Base-by-base conservation (phyloP, 139 green algal species). In the Coelastrella sp. region DNA sequence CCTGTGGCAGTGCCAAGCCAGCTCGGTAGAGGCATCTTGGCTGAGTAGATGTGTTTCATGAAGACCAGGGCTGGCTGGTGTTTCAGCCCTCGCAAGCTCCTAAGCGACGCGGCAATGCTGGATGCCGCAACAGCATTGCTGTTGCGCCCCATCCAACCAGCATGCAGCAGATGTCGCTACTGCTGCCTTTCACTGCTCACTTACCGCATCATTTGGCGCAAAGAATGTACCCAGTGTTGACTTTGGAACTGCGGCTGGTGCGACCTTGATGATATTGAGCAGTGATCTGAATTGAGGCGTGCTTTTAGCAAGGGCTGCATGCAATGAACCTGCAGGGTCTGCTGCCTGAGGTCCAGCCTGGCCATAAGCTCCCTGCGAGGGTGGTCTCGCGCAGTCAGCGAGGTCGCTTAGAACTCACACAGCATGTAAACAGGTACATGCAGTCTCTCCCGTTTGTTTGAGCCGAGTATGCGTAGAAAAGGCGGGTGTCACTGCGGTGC, bases 201-300 rank as follows among this genome's bases (percentile, higher is more conserved):
- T 80, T 23, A 88, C 83, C 47, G 66, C 68, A 58, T 88, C 83
- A 59, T 56, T 80, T 20, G 83, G 83, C 5, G 83, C 66, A 68
- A 88, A 88, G 54, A 88, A n/a, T 56, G 83, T 88, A 7, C 83
- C 83, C 3, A 88, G 54, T 10, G 32, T 59, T 7, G 22, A 23
- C 54, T 80, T 68, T 57, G 47, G 83, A 3, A 88, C 68, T n/a
- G 16, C 8, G n/a, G 47, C 19, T n/a, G 83, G 54, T 14, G 54
- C 16, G 17, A 88, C 17, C 0, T 80, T 80, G 0, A 80, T 66
- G 4, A 58, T 59, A 20, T 54, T 54, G 3, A 88, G 54, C 54
- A 88, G 47, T 0, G 5, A 17, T 4, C 83, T 56, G 56, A 88
- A 80, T 54, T 58, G 23, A 17, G 54, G 81, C 4, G 60, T 61